A percentile compares a stretch with the other conserved stretches of the same genome.
Conservation (phyloP, 1,284 basidiomycete genomes). For the Cryptococcus sp. region DNA sequence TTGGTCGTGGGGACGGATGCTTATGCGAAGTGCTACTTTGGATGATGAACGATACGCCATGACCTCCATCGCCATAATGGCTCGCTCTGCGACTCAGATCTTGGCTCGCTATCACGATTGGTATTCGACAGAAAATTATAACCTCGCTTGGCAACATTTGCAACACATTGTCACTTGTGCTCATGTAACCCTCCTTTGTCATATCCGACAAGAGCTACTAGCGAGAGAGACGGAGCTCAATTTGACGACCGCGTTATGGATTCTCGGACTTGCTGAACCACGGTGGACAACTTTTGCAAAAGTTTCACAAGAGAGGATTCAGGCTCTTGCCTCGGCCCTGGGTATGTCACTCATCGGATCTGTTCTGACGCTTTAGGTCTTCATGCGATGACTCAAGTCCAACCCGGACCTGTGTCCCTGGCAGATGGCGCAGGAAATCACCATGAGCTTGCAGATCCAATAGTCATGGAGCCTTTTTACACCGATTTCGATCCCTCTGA, state of each 20-base stretch:
- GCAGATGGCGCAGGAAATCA: neutral
- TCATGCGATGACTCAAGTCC: neutral
- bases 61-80: conserved; percentile 13
- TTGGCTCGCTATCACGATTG: conserved; percentile 10
- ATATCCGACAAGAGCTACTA: conserved; percentile 15
- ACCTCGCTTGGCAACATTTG: conserved; percentile 10
- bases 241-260: conserved; percentile 11
- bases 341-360: neutral
- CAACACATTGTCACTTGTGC: conserved; percentile 15
- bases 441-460: too few relatives aligned
- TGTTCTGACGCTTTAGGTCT: neutral
- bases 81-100: conserved; percentile 15
- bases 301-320: conserved; percentile 10
- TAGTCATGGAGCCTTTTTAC: too few relatives aligned
- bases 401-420: neutral
- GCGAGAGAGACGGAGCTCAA: conserved; percentile 15
- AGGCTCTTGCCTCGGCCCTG: neutral
- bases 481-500: neutral
- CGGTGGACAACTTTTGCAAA: conserved; percentile 9
- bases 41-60: conserved; percentile 10
- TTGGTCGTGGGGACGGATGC: neutral
- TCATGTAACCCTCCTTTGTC: conserved; percentile 17
- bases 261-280: conserved; percentile 12
- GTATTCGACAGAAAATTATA: conserved; percentile 10
- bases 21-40: conserved; percentile 2